Conservation (phyloP, 768 basidiomycete genomes). For the Suillus subaureus region DNA sequence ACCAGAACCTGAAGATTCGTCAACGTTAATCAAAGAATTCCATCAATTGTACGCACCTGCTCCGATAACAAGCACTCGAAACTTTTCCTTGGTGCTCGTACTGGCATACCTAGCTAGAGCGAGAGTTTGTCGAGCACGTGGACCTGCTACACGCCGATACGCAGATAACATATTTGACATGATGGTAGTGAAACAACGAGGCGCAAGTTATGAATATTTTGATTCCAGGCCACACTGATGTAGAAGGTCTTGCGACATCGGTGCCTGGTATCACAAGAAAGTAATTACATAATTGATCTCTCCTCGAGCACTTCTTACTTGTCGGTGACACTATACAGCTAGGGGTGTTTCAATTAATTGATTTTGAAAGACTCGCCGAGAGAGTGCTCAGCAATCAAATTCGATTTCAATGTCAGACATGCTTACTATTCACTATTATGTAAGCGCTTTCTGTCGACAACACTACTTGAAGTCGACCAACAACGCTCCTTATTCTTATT, state of each 20-base stretch:
- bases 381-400: not conserved
- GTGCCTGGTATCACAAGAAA: not conserved
- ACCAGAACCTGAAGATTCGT: conserved; percentile 60
- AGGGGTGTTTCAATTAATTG: not conserved
- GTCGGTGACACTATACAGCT: too few relatives aligned
- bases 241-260: too few relatives aligned
- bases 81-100: conserved; percentile 49
- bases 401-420: not conserved
- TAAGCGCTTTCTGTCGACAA: not conserved
- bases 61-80: conserved; percentile 85
- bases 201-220: not conserved
- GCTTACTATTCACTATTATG: not conserved
- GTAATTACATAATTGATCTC: not conserved
- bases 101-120: conserved; percentile 26
- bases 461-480: too few relatives aligned
- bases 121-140: conserved; percentile 11
- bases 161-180: conserved; percentile 14
- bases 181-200: conserved; percentile 6
- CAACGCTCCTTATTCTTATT: conserved; percentile 8
- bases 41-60: conserved; percentile 56
- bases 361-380: not conserved
- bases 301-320: too few relatives aligned
- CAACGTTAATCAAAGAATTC: not conserved
- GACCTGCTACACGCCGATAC: conserved; percentile 12
- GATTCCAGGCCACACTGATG: not conserved